These are phyloP conservation scores for Parastagonospora avenae DNA, from an alignment of 2,329 filamentous ascomycete species.

Conservation along the genomic window DNA sequence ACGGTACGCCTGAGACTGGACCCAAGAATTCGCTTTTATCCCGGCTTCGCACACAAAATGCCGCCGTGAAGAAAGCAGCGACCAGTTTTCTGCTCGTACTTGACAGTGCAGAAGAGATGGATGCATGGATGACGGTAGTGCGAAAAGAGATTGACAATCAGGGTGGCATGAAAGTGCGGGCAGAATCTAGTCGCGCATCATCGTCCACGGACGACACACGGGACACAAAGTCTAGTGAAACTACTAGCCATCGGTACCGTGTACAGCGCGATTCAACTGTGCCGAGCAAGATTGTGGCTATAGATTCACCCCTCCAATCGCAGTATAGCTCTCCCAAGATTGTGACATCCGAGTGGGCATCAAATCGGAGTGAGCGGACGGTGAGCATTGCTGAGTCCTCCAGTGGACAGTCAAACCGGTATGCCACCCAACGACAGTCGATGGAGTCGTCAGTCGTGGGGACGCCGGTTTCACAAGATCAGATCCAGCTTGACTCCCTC, in stretches of 20 bases:
- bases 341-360: constrained; percentile 40
- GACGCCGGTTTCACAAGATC: constrained; percentile 42
- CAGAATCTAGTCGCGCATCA: constrained; percentile 34
- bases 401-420: constrained; percentile 34
- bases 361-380: constrained; percentile 29
- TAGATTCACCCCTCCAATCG: constrained; percentile 42
- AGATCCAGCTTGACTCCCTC: constrained; percentile 43
- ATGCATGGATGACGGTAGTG: constrained; percentile 72
- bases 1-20: constrained; percentile 53
- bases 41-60: constrained; percentile 64
- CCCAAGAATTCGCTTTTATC: constrained; percentile 67
- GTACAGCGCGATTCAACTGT: constrained; percentile 42
- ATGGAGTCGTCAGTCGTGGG: constrained; percentile 43
- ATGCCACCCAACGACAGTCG: constrained; percentile 37
- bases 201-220: constrained; percentile 33
- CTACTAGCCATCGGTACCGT: constrained; percentile 44
- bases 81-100: constrained; percentile 75
- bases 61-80: constrained; percentile 60
- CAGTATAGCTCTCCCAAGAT: constrained; percentile 38
- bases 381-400: constrained; percentile 37
- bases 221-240: constrained; percentile 33
- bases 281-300: constrained; percentile 35
- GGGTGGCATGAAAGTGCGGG: constrained; percentile 64
- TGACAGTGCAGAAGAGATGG: constrained; percentile 74
- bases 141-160: constrained; percentile 72